A percentile compares a stretch with the other conserved stretches of the same genome.
phyloP scores from a whole-genome alignment of 345 rosid genomes.

The Pistacia vera region DNA sequence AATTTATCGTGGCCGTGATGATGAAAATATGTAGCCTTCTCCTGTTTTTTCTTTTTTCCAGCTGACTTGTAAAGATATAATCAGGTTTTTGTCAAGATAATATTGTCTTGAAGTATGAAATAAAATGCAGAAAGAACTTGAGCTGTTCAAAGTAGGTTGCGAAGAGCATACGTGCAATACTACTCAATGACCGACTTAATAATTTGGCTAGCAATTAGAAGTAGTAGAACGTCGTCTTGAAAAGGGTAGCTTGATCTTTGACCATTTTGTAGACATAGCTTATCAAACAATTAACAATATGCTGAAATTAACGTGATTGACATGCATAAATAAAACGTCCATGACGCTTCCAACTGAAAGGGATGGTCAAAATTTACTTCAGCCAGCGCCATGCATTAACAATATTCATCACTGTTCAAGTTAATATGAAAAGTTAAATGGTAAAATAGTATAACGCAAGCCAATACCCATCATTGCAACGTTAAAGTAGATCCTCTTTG shows the following conservation, averaged over 20 bases:
- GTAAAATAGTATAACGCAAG: no score
- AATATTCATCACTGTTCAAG: no score
- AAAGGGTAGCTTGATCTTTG: not conserved
- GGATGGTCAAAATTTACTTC: not conserved
- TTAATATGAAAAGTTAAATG: no score
- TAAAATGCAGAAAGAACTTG: not conserved
- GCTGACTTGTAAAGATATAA: no score
- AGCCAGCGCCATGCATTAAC: not conserved
- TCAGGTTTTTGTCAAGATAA: not conserved
- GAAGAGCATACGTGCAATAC: no score
- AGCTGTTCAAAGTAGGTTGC: no score
- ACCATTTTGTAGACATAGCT: not conserved
- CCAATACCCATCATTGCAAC: constrained; percentile 1
- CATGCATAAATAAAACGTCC: not conserved
- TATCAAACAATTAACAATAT: not conserved
- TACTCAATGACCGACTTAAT: no score
- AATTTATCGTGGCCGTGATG: not conserved
- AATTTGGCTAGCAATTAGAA: not conserved
- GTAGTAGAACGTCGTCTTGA: no score
- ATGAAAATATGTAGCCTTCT: not conserved
- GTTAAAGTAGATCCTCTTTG: constrained; percentile 9
- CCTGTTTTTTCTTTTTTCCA: not conserved
- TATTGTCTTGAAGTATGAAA: not conserved
- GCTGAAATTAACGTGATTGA: not conserved
- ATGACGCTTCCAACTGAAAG: not conserved